These are phyloP conservation scores for Aspergillus terreus DNA, from an alignment of 2,329 filamentous ascomycete genomes.

Conservation along the genomic window DNA sequence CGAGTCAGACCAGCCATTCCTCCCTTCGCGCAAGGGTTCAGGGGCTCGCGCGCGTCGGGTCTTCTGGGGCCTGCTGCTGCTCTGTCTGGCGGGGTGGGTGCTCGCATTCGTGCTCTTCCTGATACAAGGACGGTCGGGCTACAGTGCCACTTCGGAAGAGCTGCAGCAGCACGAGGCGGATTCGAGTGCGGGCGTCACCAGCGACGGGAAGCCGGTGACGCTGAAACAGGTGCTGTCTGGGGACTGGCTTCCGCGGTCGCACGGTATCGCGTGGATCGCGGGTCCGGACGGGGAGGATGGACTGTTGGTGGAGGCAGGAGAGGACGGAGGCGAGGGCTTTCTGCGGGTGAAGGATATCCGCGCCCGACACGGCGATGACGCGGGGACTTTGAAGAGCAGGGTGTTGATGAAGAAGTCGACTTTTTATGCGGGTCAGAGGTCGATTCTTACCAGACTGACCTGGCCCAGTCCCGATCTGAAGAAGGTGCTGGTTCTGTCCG, in stretches of 20 bases:
- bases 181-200: conserved; percentile 28
- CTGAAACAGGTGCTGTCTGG: conserved; percentile 40
- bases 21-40: conserved; percentile 23
- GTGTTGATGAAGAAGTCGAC: conserved; percentile 69
- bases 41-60: conserved; percentile 31
- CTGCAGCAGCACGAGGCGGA: conserved; percentile 26
- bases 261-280: conserved; percentile 46
- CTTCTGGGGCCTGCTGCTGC: conserved; percentile 38
- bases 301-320: conserved; percentile 68
- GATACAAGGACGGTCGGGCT: conserved; percentile 30
- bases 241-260: conserved; percentile 34
- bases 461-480: conserved; percentile 80
- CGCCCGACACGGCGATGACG: conserved; percentile 45
- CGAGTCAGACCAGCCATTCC: conserved; percentile 22
- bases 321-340: conserved; percentile 62
- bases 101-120: conserved; percentile 44
- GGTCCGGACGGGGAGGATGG: conserved; percentile 63
- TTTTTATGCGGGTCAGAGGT: conserved; percentile 59
- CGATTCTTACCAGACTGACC: conserved; percentile 57
- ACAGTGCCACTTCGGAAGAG: conserved; percentile 24
- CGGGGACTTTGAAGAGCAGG: conserved; percentile 51
- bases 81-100: conserved; percentile 45
- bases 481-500: conserved; percentile 77
- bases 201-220: conserved; percentile 40
- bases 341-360: conserved; percentile 84